Conservation (phyloP, 208 protist genomes). For the Trypanosoma melophagium region DNA sequence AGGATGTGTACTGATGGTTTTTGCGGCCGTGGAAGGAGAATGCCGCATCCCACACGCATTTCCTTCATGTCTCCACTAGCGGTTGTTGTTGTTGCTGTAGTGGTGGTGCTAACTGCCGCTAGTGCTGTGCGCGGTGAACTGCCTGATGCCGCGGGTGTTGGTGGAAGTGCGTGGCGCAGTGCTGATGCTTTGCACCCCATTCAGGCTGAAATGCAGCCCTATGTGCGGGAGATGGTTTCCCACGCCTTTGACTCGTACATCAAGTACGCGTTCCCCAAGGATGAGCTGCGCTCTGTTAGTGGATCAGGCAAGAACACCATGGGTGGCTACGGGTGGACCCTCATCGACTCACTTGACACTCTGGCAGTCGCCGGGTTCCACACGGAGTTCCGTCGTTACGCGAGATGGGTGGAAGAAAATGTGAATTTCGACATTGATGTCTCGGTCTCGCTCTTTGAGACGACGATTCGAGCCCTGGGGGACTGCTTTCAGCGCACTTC, state of each 20-base stretch:
- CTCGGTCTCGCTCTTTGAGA: constrained; percentile 83
- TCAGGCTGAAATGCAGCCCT: constrained; percentile 42
- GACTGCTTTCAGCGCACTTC: constrained; percentile 70
- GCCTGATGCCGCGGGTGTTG: background rate
- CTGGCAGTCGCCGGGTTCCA: constrained; percentile 41
- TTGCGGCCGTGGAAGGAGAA: too few relatives aligned
- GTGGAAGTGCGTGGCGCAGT: constrained; percentile 11
- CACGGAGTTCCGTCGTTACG: constrained; percentile 41
- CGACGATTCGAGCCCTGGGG: constrained; percentile 84
- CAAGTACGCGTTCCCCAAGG: constrained; percentile 84
- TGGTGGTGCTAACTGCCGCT: too few relatives aligned
- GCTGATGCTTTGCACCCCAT: constrained; percentile 31
- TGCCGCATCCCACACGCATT: too few relatives aligned
- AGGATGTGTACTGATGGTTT: too few relatives aligned
- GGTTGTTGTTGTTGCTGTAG: too few relatives aligned
- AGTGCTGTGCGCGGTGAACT: background rate
- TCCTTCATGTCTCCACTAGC: too few relatives aligned
- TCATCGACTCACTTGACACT: constrained; percentile 85
- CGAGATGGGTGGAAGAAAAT: constrained; percentile 58
- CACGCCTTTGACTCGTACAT: constrained; percentile 87
- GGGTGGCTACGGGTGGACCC: constrained; percentile 62
- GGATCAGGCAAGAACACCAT: constrained; percentile 47
- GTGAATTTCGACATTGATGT: constrained; percentile 66
- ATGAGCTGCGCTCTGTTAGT: constrained; percentile 76
- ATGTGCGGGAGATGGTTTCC: constrained; percentile 82